Evolutionary conservation across 805 yeast genomes (phyloP).

Genomic region (Yarrowia phangngaensis): DNA sequence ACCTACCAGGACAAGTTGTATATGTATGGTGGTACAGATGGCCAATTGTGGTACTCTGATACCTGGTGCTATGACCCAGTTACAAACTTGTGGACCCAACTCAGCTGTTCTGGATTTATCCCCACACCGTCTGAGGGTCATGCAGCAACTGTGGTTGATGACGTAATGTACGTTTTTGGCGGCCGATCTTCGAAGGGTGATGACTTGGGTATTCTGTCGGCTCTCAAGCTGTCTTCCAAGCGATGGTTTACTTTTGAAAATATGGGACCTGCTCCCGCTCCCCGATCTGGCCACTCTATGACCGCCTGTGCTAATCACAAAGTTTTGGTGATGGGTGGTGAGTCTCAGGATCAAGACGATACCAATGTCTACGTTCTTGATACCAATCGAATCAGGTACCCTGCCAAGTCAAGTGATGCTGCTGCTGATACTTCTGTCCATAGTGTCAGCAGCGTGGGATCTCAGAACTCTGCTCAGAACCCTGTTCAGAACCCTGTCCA

Average conservation of each 20-base stretch:
- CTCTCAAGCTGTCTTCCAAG: constrained; percentile 68
- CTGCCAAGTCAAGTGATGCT: constrained; percentile 36
- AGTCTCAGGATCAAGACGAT: constrained; percentile 58
- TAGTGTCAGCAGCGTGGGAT: background rate
- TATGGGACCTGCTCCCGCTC: constrained; percentile 60
- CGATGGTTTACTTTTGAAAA: constrained; percentile 68
- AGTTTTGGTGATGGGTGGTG: constrained; percentile 88
- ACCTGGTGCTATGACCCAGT: constrained; percentile 76
- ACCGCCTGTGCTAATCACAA: constrained; percentile 66
- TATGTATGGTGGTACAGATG: constrained; percentile 90
- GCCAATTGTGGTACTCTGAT: constrained; percentile 64
- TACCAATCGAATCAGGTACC: constrained; percentile 45
- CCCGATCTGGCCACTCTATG: constrained; percentile 88
- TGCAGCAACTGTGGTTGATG: constrained; percentile 73
- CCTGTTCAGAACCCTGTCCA: background rate
- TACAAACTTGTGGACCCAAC: constrained; percentile 63
- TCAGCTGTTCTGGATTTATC: constrained; percentile 62
- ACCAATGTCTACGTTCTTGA: constrained; percentile 60
- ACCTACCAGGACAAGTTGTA: constrained; percentile 73
- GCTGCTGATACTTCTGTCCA: constrained; percentile 21
- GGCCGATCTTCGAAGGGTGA: constrained; percentile 77
- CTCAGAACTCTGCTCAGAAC: background rate
- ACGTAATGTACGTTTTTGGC: constrained; percentile 79
- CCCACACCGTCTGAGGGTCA: constrained; percentile 93
- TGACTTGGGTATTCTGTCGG: constrained; percentile 60